These are phyloP conservation scores for Orbilia brochopaga DNA, from an alignment of 2,329 filamentous ascomycete genomes.

Conservation along the genomic window DNA sequence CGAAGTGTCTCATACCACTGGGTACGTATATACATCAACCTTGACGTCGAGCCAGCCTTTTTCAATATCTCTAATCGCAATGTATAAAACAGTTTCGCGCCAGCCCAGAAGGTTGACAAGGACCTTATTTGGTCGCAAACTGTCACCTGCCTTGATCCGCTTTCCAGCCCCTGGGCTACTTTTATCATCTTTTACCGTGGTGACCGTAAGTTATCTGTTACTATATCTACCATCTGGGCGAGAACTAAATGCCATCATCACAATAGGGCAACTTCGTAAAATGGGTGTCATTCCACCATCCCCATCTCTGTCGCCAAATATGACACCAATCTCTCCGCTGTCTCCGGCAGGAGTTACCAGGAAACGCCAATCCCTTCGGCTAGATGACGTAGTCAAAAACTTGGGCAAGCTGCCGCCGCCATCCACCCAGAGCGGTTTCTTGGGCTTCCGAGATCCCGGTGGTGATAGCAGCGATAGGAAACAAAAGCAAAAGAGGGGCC, in stretches of 20 bases:
- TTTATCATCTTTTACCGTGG: slow-evolving; percentile 99
- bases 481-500: slow-evolving; percentile 31
- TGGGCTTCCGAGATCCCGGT: slow-evolving; percentile 41
- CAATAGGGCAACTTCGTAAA: slow-evolving; percentile 88
- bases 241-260: slow-evolving; percentile 51
- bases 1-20: slow-evolving; percentile 48
- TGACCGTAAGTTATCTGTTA: slow-evolving; percentile 71
- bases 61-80: slow-evolving; percentile 1
- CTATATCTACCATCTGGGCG: neutral
- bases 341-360: slow-evolving; percentile 21
- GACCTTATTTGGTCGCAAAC: slow-evolving; percentile 97
- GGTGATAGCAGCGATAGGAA: slow-evolving; percentile 31
- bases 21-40: slow-evolving; percentile 10
- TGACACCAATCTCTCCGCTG: slow-evolving; percentile 32
- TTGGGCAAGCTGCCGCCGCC: slow-evolving; percentile 44
- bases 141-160: slow-evolving; percentile 95
- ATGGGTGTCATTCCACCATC: slow-evolving; percentile 84
- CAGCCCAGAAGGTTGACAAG: slow-evolving; percentile 80
- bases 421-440: slow-evolving; percentile 39
- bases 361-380: slow-evolving; percentile 47
- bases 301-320: slow-evolving; percentile 60
- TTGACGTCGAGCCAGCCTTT: neutral
- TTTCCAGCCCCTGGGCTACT: slow-evolving; percentile 92
- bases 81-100: slow-evolving; percentile 29
- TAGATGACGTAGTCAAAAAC: slow-evolving; percentile 47